Base-by-base conservation (phyloP, 352 stramenopile species). In the Phytophthora sansomeana region DNA sequence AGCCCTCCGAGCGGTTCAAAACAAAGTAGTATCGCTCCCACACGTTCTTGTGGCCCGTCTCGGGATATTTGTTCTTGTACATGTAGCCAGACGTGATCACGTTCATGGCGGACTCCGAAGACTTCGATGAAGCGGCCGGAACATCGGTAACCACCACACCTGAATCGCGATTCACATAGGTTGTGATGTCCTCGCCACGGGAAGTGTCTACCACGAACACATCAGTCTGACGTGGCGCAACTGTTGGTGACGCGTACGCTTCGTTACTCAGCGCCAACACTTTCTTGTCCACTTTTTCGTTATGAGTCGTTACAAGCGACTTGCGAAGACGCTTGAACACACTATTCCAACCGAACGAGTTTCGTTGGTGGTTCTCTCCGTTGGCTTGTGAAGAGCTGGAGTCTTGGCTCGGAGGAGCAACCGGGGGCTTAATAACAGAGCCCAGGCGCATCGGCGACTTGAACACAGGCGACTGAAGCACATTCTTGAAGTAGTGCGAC, bases 1-100 rank as follows among this genome's bases (percentile, higher is more conserved):
- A 85, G 10, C 86, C 85, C 3, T 93, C 80, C 16, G 75, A 68
- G 33, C 86, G 85, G 57, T 94, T 89, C 17, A 96, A 72, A 24
- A 93, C 85, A 43, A 96, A 96, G 61, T 91, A 96, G 50, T 90
- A 93, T 14, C 88, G 85, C 68, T 96, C 88, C 88, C 88, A 96
- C 30, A 92, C 41, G 36, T 93, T 87, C 14, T 81, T 72, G 70
- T 96, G 84, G 11, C 88, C 88, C 1, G 85, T 92, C 65, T 94
- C 86, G 0, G 88, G 85, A 21, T 93, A 80, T 64, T 91, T 92
- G 79, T 81, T 96, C 64, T 93, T 93, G 74, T 93, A 96, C 85
- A 96, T 92, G 77, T 96, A 96, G 5, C 88, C 88, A n/a, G 77
- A 77, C 21, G 85, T 94, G 36, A 93, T 55, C 16, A 91, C 81